Base-by-base conservation (phyloP, 352 stramenopile genomes). In the Globisporangium splendens region DNA sequence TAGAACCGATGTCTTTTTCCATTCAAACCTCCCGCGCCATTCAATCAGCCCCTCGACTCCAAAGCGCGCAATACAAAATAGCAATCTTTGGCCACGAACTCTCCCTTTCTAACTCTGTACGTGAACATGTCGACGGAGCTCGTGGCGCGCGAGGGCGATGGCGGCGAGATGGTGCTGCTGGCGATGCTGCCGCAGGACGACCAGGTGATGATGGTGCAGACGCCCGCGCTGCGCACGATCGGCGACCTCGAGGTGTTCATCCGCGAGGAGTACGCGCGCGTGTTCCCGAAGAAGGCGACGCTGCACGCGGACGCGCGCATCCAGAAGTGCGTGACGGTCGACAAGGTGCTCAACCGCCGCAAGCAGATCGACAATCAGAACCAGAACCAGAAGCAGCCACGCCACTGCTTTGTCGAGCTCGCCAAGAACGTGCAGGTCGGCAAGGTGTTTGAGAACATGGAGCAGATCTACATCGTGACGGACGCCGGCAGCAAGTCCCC, bases 391-490 rank as follows among this genome's bases (percentile, higher is more conserved):
- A 59, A 61, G 48, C 20, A 65, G 51, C 46, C 63, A 38, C 41
- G 41, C 39, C 77, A 85, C 56, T 79, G 58, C 39, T 92, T 90
- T 43, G 79, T 89, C 48, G 82, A 92, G 44, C 59, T 92, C 50
- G 77, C 77, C 61, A 92, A 92, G 71, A 88, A 85, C 33, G 78
- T 89, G 46, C 82, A 92, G 63, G 70, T 78, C 13, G 79, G 79
- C 55, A 90, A 89, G 46, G 76, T 86, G 28, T 92, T 92, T 56
- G 49, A 70, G 51, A 73, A 83, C 59, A 92, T 92, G 82, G 82
- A 92, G 67, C 82, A 88, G 63, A 77, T 92, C 31, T 92, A 89
- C 59, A 69, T 92, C 12, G 77, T 83, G 20, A 33, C 63, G 18
- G 82, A 82, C 59, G 22, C 42, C 20, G 60, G 22, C 38, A 56